Conservation (phyloP, 148 eudicot species). For the Rheum nobile region DNA sequence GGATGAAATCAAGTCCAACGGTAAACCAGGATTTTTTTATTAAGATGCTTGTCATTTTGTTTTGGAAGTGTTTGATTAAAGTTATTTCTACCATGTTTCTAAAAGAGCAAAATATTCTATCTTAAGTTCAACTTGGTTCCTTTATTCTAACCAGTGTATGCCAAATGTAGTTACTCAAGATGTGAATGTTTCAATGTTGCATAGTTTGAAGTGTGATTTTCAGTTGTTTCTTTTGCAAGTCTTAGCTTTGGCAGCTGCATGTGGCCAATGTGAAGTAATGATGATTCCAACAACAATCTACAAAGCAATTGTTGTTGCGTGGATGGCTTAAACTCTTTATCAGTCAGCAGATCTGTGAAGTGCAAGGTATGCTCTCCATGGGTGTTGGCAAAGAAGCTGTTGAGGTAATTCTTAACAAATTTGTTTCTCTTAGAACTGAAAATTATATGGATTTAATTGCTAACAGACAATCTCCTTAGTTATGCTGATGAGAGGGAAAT, state of each 20-base stretch:
- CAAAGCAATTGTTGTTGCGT: background rate
- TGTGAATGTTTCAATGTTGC: background rate
- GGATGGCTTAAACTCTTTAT: background rate
- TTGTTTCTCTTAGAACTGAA: background rate
- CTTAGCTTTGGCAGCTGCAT: background rate
- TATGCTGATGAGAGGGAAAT: background rate
- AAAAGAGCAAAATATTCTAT: background rate
- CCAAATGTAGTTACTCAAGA: too few relatives aligned
- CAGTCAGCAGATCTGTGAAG: background rate
- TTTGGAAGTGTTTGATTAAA: background rate
- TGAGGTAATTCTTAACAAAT: background rate
- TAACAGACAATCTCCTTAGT: background rate
- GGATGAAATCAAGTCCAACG: background rate
- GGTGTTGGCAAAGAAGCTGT: background rate
- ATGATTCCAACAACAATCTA: background rate
- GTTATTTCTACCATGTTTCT: background rate
- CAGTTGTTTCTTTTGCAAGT: too few relatives aligned
- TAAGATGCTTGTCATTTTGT: background rate
- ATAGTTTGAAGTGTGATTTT: background rate
- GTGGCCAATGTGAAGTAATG: background rate
- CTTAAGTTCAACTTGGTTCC: background rate
- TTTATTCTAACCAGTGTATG: background rate
- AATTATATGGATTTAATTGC: background rate
- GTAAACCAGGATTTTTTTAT: background rate
- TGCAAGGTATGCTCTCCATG: background rate